Evolutionary conservation across 2,329 filamentous ascomycete genomes (phyloP), one percentile per base, ranked within the genome.

Genomic region (Colletotrichum sp.): DNA sequence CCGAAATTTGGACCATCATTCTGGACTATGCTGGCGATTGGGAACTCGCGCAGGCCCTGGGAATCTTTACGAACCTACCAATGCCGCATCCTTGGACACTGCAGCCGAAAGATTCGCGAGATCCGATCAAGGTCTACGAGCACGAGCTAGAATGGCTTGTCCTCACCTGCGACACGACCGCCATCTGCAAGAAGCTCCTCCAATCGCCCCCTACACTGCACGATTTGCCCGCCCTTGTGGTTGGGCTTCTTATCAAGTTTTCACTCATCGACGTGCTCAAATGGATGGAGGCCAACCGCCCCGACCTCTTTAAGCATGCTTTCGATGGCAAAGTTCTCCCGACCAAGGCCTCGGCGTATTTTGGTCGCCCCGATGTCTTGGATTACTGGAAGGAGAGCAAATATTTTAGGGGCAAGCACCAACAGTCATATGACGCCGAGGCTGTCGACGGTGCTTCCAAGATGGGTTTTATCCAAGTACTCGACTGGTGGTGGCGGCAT

Each of bases 161-260:
- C 28, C 90, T 98, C 30, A 93, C 94, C 1, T 92, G 93, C 69
- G 91, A 92, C 43, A 90, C 94, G 7, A 84, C 89, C 1, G 91
- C 93, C 38, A 93, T 98, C 76, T 95, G 95, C 81, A 90, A 92
- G 68, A 93, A 95, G 79, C 90, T 98, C 55, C 91, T 93, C 8
- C 85, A 91, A 48, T 94, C 94, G 21, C 93, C 94, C 0, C 92
- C 94, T 38, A 91, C 91, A 30, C 94, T 95, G 78, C 87, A 87
- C 77, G 89, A 93, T 77, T 89, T 98, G 14, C 97, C 96, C 0
- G 93, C 93, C 4, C 88, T 97, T 2, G 94, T 95, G 48, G 94
- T 97, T 76, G 96, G 96, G 80, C 90, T 98, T 55, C 96, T 98
- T 79, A 95, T 98, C 86, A 96, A 97, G 78, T 98, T 98, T 82